These are phyloP conservation scores for Cryptococcus sp. DNA, from an alignment of 1,284 basidiomycete species.

Conservation along the genomic window DNA sequence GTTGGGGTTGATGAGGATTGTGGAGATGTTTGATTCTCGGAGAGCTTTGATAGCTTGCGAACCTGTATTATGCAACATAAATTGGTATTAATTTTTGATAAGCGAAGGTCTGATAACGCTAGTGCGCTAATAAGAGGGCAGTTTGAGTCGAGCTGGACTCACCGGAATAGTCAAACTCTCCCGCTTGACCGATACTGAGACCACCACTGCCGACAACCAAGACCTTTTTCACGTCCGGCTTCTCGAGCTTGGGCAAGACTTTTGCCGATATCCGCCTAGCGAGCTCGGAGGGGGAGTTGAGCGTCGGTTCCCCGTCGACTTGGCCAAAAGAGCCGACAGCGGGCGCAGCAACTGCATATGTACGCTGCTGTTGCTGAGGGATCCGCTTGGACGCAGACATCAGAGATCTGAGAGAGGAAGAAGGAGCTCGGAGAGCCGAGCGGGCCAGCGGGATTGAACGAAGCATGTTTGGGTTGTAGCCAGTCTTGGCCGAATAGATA, in stretches of 20 bases:
- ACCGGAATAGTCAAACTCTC: conserved; percentile 99
- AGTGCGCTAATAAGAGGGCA: too few relatives aligned
- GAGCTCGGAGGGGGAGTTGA: conserved; percentile 88
- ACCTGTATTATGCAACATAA: conserved; percentile 36
- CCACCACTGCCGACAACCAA: conserved; percentile 96
- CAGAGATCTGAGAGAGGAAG: conserved; percentile 8
- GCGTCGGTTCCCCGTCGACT: conserved; percentile 71
- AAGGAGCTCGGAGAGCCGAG: conserved; percentile 4
- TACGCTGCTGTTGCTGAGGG: conserved; percentile 6
- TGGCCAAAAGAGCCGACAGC: conserved; percentile 71
- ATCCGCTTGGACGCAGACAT: conserved; percentile 1
- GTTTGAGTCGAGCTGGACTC: conserved; percentile 17
- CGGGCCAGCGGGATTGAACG: conserved; percentile 17
- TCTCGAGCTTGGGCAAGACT: conserved; percentile 76
- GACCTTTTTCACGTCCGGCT: conserved; percentile 88
- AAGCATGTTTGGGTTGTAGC: conserved; percentile 11
- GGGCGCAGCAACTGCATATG: conserved; percentile 69
- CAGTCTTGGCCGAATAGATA: too few relatives aligned
- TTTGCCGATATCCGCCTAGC: conserved; percentile 87
- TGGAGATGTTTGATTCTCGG: conserved; percentile 90
- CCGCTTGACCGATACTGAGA: conserved; percentile 95
- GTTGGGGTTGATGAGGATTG: conserved; percentile 96
- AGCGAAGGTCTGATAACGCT: too few relatives aligned
- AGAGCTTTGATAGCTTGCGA: conserved; percentile 99
- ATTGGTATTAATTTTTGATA: too few relatives aligned